Evolutionary conservation across 352 stramenopile genomes (phyloP), one percentile per base, ranked within the genome.

Genomic region (Hyaloperonospora brassicae): DNA sequence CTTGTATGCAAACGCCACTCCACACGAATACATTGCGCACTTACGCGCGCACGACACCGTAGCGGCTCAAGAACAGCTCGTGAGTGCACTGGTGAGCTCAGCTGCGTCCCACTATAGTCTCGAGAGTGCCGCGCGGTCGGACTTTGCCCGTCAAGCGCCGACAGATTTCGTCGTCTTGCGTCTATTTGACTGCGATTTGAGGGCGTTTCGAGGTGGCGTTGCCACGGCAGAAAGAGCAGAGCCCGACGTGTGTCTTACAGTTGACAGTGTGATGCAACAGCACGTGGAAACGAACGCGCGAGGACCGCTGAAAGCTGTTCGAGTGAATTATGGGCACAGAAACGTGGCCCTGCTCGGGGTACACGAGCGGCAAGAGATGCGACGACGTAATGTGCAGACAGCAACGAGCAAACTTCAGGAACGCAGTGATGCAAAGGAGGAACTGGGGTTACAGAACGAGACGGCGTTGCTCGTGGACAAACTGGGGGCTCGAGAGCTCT

Each of bases 141-240:
- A 22, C 11, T 75, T 73, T 22, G 62, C 66, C 1, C 52, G 23
- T 6, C 48, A 70, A 17, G 55, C 61, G 3, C 78, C 78, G 12
- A 87, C 76, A 25, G 76, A 89, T 62, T 89, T 89, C 38, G 78
- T 87, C 1, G 47, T 83, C 10, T 44, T 86, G 34, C 64, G 62
- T 43, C 50, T 83, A 2, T 87, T 75, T 57, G 60, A 55, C 21
- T 89, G 78, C 35, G 58, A 17, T 7, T 4, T 39, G 13, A 7
- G n/a, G 14, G n/a, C 21, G n/a, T 43, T 46, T 39, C 2, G n/a
- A 25, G 12, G 25, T 21, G 22, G 5, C 34, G 9, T 12, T 14
- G 35, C 22, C 42, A 47, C 31, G 5, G 31, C 9, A 54, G 21
- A 30, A 47, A 7, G 35, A 31, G 6, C 12, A 55, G 31, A 23